Evolutionary conservation across 1,284 basidiomycete species (phyloP).

Genomic region (Ceratobasidium sp.): DNA sequence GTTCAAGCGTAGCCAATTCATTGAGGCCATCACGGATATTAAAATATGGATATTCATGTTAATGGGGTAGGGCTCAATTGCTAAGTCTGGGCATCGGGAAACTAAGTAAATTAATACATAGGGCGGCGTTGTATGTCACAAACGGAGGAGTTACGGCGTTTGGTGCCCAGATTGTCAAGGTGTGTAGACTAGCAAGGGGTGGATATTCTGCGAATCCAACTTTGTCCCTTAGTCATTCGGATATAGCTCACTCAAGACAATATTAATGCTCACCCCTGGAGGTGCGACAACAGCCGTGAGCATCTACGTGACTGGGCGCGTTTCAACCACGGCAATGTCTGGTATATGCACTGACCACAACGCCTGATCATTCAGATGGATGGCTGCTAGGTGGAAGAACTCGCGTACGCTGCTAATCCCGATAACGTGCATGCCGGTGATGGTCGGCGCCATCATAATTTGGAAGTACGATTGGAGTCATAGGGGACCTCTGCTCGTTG

Average conservation of each 20-base stretch:
- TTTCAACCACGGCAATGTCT: not conserved
- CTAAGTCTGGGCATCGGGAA: not conserved
- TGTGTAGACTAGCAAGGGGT: not conserved
- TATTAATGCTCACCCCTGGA: slow-evolving; percentile 53
- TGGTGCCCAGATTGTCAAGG: slow-evolving; percentile 54
- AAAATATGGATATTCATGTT: slow-evolving; percentile 56
- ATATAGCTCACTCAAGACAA: slow-evolving; percentile 53
- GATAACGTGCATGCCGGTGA: slow-evolving; percentile 55
- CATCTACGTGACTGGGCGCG: slow-evolving; percentile 53
- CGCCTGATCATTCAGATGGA: slow-evolving; percentile 5
- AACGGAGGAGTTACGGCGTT: slow-evolving; percentile 55
- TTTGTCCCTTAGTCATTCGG: slow-evolving; percentile 50
- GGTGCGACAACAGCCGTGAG: slow-evolving; percentile 54
- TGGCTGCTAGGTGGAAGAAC: slow-evolving; percentile 49
- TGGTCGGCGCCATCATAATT: slow-evolving; percentile 55
- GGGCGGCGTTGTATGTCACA: slow-evolving; percentile 49
- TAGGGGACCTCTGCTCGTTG: slow-evolving; percentile 55
- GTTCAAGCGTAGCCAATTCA: slow-evolving; percentile 52
- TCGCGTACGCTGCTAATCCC: slow-evolving; percentile 53
- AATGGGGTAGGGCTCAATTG: slow-evolving; percentile 46
- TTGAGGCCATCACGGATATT: slow-evolving; percentile 53
- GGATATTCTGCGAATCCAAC: not conserved
- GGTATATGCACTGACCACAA: not conserved
- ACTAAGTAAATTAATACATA: slow-evolving; percentile 2
- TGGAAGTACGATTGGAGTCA: slow-evolving; percentile 55